These are phyloP conservation scores for Neonectria faginata DNA, from an alignment of 2,329 filamentous ascomycete species.

Conservation along the genomic window DNA sequence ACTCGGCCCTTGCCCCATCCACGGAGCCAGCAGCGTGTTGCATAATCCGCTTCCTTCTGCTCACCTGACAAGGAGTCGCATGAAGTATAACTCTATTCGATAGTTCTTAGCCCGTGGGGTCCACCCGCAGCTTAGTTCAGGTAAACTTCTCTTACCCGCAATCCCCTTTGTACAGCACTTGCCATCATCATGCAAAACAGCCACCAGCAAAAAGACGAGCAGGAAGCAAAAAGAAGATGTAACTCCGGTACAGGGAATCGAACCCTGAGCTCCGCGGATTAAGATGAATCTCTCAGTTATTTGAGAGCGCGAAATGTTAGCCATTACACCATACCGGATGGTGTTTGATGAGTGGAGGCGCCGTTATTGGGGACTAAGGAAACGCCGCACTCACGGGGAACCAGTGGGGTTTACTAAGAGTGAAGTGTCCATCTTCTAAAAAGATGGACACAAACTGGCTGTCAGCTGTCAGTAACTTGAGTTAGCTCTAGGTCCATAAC, in stretches of 20 bases:
- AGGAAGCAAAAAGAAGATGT: conserved; percentile 6
- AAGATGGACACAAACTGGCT: no score
- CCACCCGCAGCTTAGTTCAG: neutral
- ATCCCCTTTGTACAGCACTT: neutral
- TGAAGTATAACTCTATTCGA: no score
- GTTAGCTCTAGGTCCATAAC: no score
- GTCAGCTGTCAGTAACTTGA: no score
- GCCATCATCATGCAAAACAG: neutral
- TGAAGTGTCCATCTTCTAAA: no score
- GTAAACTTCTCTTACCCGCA: neutral
- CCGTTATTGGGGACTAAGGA: neutral
- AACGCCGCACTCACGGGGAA: neutral
- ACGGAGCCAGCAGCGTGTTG: no score
- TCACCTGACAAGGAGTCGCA: no score
- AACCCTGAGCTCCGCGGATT: conserved; percentile 30
- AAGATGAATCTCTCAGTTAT: conserved; percentile 35
- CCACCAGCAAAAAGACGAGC: neutral
- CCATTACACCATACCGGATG: conserved; percentile 51
- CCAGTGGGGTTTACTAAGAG: neutral
- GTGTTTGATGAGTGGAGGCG: conserved; percentile 10
- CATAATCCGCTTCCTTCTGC: no score
- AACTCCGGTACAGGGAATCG: conserved; percentile 32
- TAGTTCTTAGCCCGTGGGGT: neutral
- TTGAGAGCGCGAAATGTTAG: conserved; percentile 51
- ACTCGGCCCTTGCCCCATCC: no score